Conservation (phyloP, 345 rosid genomes). For the Aquilaria malaccensis region DNA sequence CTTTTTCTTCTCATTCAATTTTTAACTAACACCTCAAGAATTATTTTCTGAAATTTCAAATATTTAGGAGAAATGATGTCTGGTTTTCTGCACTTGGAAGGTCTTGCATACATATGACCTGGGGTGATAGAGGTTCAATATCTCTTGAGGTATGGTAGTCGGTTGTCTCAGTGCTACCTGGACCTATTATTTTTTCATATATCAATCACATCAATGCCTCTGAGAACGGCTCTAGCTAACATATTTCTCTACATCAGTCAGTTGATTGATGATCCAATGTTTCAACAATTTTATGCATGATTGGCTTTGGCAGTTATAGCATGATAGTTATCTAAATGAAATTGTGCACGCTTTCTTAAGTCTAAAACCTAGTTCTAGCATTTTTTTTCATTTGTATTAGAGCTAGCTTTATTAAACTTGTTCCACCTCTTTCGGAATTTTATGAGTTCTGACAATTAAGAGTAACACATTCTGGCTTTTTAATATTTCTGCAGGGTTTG, state of each 20-base stretch:
- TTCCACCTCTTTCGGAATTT: not conserved
- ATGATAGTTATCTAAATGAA: too few species aligned
- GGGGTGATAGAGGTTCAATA: conserved; percentile 88
- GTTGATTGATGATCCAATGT: too few species aligned
- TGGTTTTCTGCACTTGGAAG: conserved; percentile 93
- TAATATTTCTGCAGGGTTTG: conserved; percentile 45
- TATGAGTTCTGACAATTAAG: not conserved
- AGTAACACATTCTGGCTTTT: not conserved
- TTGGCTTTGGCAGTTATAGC: too few species aligned
- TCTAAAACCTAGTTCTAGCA: too few species aligned
- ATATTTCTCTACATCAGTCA: too few species aligned
- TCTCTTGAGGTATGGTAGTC: conserved; percentile 67
- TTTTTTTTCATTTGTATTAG: too few species aligned
- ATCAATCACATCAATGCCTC: too few species aligned
- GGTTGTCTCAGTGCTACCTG: not conserved
- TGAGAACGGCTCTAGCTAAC: too few species aligned
- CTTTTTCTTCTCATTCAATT: not conserved
- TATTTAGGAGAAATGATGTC: conserved; percentile 81
- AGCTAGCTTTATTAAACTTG: too few species aligned
- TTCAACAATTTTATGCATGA: too few species aligned
- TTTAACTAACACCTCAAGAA: not conserved
- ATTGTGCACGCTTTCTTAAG: too few species aligned
- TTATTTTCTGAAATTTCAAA: conserved; percentile 8
- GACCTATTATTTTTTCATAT: too few species aligned
- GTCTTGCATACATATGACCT: conserved; percentile 87